A percentile compares a stretch with the other conserved stretches of the same genome.
Conservation (phyloP, 371 early-diverging fungal species). For the Thermomucor indicae-seudaticae region DNA sequence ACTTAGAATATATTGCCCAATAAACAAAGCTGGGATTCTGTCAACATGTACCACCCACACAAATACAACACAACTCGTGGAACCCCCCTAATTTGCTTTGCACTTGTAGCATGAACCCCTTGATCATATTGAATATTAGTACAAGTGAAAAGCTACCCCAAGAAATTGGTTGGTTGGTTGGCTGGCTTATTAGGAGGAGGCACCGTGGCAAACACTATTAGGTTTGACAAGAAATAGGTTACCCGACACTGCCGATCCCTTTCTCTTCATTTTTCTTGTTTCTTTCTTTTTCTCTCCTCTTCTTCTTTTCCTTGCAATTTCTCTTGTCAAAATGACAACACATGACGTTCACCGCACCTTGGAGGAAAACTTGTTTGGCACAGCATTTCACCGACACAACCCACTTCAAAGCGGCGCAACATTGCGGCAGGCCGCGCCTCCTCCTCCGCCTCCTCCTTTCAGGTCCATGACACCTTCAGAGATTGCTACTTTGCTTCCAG, state of each 20-base stretch:
- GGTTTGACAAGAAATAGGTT: constrained; percentile 3
- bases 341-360: constrained; percentile 31
- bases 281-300: constrained; percentile 7
- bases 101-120: too few species aligned
- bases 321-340: constrained; percentile 14
- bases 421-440: constrained; percentile 3
- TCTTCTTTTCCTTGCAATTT: constrained; percentile 8
- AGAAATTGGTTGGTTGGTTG: too few species aligned
- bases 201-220: constrained; percentile 5
- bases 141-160: too few species aligned
- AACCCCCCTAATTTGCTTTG: too few species aligned
- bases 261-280: constrained; percentile 9
- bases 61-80: too few species aligned
- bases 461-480: constrained; percentile 37
- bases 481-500: constrained; percentile 15
- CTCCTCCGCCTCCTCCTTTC: constrained; percentile 10
- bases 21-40: too few species aligned
- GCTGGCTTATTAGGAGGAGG: too few species aligned
- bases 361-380: constrained; percentile 32
- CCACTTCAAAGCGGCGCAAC: too few species aligned
- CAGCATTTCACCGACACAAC: constrained; percentile 25
- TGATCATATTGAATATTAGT: too few species aligned
- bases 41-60: too few species aligned
- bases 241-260: constrained; percentile 4
- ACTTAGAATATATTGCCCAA: too few species aligned